These are phyloP conservation scores for Fusarium duplospermum DNA, from an alignment of 2,329 filamentous ascomycete species.

Conservation along the genomic window DNA sequence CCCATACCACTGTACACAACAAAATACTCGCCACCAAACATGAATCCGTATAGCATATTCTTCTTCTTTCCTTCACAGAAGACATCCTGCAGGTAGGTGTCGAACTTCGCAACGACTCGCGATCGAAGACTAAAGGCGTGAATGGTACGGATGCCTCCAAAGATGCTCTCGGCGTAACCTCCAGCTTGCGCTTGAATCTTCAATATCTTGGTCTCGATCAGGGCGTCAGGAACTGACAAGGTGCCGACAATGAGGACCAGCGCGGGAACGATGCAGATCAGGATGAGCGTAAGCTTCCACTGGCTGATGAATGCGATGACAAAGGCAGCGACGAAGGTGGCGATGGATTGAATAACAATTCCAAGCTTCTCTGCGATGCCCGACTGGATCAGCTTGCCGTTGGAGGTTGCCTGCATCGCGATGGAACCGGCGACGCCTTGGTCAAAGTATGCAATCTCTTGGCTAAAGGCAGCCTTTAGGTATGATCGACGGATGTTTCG, in stretches of 20 bases:
- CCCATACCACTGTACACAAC: slow-evolving; percentile 53
- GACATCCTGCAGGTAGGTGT: slow-evolving; percentile 48
- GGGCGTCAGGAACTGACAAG: slow-evolving; percentile 40
- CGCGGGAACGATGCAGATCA: slow-evolving; percentile 40
- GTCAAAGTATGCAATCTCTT: slow-evolving; percentile 56
- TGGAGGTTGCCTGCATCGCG: slow-evolving; percentile 48
- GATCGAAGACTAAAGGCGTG: slow-evolving; percentile 54
- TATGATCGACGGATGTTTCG: slow-evolving; percentile 59
- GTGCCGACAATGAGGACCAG: slow-evolving; percentile 41
- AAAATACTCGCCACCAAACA: slow-evolving; percentile 13
- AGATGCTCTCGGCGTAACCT: slow-evolving; percentile 47
- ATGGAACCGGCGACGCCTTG: slow-evolving; percentile 26
- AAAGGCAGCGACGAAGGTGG: slow-evolving; percentile 52
- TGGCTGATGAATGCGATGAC: slow-evolving; percentile 49
- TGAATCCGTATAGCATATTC: not conserved
- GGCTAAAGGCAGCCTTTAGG: slow-evolving; percentile 58
- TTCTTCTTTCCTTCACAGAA: slow-evolving; percentile 26
- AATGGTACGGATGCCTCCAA: slow-evolving; percentile 50
- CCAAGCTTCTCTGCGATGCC: not conserved
- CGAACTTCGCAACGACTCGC: slow-evolving; percentile 50
- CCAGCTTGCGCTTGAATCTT: slow-evolving; percentile 45
- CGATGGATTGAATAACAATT: slow-evolving; percentile 49
- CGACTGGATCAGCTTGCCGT: slow-evolving; percentile 46
- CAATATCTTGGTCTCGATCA: slow-evolving; percentile 41
- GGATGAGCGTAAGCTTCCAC: slow-evolving; percentile 56